Base-by-base conservation (phyloP, 2,329 filamentous ascomycete genomes). In the Fusarium sp. region DNA sequence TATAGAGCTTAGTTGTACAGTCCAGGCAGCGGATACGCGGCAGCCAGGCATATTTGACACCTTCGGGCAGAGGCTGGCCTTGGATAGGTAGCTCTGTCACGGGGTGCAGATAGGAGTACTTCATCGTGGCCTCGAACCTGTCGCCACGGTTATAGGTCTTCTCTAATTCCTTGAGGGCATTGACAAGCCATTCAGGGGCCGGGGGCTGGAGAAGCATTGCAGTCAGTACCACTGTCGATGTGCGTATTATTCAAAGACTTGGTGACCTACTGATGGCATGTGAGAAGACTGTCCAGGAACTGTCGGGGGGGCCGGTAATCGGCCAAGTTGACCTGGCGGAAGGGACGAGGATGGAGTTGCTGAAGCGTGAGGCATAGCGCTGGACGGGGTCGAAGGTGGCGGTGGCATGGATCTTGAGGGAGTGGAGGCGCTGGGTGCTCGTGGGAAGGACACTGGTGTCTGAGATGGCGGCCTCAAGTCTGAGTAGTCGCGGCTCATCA, bases 1-100 rank as follows among this genome's bases (percentile, higher is more conserved):
- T 97, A 82, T 99, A 99, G 16, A 97, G 86, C 82, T 98, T 98
- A 35, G 94, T 94, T 1, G 94, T 94, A 80, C 96, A 98, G 81
- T 99, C 96, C 52, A 92, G 90, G 81, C 96, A 99, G 66, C 94
- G 89, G 72, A 99, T 98, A 57, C 96, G 89, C 13, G 96, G 96
- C 56, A 97, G 86, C 83, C 93, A 98, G 83, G 93, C 93, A 76
- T 92, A 94, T 78, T 92, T 93, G 69, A 94, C 86, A 70, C 92
- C 89, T 69, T 87, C 85, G 60, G 88, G 91, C 13, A 88, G 84
- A 21, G 87, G 85, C 49, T 88, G 85, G 42, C 86, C 87, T 40
- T 90, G 85, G 57, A 93, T 87, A 28, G 91, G 89, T 25, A 88
- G 83, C 69, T 92, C 90, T 6, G 93, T 95, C 54, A 89, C 86